phyloP scores from a whole-genome alignment of 148 eudicot species.

The Selenicereus undatus region DNA sequence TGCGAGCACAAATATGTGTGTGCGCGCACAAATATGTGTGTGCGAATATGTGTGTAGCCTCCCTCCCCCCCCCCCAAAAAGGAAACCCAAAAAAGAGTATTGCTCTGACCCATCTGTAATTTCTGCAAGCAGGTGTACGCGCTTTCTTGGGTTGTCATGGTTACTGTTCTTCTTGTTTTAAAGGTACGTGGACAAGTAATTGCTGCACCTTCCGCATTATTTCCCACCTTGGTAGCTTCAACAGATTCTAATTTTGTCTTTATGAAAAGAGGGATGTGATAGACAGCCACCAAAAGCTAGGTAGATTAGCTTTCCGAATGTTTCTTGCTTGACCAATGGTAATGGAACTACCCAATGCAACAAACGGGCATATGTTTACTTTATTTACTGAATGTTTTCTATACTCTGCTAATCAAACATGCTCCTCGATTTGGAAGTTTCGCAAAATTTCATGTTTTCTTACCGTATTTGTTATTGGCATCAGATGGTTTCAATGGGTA shows the following conservation, averaged over 20 bases:
- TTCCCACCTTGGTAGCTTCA: neutral
- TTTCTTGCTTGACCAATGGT: neutral
- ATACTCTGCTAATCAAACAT: neutral
- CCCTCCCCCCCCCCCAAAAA: neutral
- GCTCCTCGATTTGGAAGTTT: neutral
- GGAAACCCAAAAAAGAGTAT: neutral
- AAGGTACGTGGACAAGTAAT: slow-evolving; percentile 49
- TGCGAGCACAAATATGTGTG: too few relatives aligned
- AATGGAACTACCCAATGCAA: neutral
- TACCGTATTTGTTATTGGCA: slow-evolving; percentile 22
- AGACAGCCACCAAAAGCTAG: neutral
- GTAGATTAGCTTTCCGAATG: neutral
- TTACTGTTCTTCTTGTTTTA: slow-evolving; percentile 62
- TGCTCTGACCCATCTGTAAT: slow-evolving; percentile 4
- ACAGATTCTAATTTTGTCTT: neutral
- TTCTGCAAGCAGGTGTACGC: slow-evolving; percentile 70
- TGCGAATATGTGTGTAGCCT: neutral
- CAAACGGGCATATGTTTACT: neutral
- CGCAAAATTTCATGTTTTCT: slow-evolving; percentile 6
- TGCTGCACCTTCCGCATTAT: neutral
- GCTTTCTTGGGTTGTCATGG: slow-evolving; percentile 96
- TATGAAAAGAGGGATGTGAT: neutral
- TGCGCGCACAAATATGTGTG: too few relatives aligned
- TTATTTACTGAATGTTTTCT: too few relatives aligned
- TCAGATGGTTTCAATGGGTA: slow-evolving; percentile 96